phyloP scores from a whole-genome alignment of 2,329 filamentous ascomycete species.

The Aspergillus fructus region DNA sequence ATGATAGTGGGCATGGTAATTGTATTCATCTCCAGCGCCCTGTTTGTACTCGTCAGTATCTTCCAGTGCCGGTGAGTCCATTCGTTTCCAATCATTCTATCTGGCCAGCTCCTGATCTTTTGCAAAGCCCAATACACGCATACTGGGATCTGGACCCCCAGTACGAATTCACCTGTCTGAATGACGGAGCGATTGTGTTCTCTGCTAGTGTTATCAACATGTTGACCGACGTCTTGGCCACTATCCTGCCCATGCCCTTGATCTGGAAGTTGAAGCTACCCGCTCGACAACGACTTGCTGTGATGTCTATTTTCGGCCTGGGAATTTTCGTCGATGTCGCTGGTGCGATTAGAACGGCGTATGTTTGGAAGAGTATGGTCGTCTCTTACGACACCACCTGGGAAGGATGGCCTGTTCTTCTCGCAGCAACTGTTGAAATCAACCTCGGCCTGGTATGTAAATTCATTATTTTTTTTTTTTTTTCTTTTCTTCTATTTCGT shows the following conservation, averaged over 20 bases:
- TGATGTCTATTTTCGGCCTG: constrained; percentile 40
- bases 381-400: constrained; percentile 35
- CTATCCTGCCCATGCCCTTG: constrained; percentile 39
- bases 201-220: constrained; percentile 39
- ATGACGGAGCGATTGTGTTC: constrained; percentile 31
- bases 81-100: neutral
- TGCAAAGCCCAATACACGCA: constrained; percentile 31
- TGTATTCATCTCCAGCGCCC: constrained; percentile 28
- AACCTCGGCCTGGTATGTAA: constrained; percentile 35
- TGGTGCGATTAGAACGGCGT: constrained; percentile 34
- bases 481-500: neutral
- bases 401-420: constrained; percentile 34
- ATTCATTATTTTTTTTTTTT: neutral
- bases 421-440: constrained; percentile 35
- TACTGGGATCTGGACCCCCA: constrained; percentile 31
- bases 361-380: constrained; percentile 34
- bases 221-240: constrained; percentile 37
- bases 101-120: constrained; percentile 8
- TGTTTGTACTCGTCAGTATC: constrained; percentile 35
- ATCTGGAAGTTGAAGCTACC: constrained; percentile 42
- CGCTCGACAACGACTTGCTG: constrained; percentile 34
- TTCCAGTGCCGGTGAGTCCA: constrained; percentile 43
- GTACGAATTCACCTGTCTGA: constrained; percentile 29
- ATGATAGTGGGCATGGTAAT: constrained; percentile 29
- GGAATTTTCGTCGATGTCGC: constrained; percentile 38